A percentile compares a stretch with the other conserved stretches of the same genome.
Conservation (phyloP, 805 yeast genomes). For the Yamadazyma kitorensis region DNA sequence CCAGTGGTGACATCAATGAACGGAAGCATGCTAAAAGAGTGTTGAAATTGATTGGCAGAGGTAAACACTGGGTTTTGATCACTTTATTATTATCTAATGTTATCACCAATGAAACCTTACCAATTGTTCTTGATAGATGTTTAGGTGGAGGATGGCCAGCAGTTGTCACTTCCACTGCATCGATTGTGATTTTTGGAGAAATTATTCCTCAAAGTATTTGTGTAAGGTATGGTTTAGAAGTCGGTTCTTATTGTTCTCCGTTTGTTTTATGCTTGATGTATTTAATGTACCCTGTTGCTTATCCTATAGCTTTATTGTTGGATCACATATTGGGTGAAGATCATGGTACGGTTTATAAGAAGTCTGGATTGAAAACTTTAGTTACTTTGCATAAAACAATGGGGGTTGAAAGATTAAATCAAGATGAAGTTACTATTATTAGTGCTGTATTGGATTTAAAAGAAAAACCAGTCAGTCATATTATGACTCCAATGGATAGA, state of each 20-base stretch:
- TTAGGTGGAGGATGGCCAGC: slow-evolving; percentile 99
- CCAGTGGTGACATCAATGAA: slow-evolving; percentile 77
- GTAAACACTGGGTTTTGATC: slow-evolving; percentile 96
- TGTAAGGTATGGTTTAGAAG: slow-evolving; percentile 87
- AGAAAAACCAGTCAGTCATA: slow-evolving; percentile 79
- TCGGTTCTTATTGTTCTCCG: slow-evolving; percentile 89
- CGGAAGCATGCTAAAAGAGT: slow-evolving; percentile 69
- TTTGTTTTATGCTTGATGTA: slow-evolving; percentile 86
- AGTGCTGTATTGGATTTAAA: slow-evolving; percentile 91
- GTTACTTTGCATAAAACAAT: slow-evolving; percentile 90
- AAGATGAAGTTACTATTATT: slow-evolving; percentile 95
- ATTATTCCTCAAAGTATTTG: slow-evolving; percentile 93
- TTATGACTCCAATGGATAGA: slow-evolving; percentile 92
- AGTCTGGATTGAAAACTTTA: slow-evolving; percentile 87
- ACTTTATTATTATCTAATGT: slow-evolving; percentile 83
- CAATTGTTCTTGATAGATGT: slow-evolving; percentile 88
- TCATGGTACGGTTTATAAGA: slow-evolving; percentile 92
- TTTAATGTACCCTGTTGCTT: slow-evolving; percentile 85
- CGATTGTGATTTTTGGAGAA: slow-evolving; percentile 93
- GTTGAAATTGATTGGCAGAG: slow-evolving; percentile 65
- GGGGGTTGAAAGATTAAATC: slow-evolving; percentile 91
- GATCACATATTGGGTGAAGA: slow-evolving; percentile 89
- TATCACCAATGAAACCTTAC: slow-evolving; percentile 90
- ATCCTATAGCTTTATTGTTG: slow-evolving; percentile 79
- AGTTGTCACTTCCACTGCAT: slow-evolving; percentile 86